phyloP scores from a whole-genome alignment of 257 asterid species.

The Prunella vulgaris region DNA sequence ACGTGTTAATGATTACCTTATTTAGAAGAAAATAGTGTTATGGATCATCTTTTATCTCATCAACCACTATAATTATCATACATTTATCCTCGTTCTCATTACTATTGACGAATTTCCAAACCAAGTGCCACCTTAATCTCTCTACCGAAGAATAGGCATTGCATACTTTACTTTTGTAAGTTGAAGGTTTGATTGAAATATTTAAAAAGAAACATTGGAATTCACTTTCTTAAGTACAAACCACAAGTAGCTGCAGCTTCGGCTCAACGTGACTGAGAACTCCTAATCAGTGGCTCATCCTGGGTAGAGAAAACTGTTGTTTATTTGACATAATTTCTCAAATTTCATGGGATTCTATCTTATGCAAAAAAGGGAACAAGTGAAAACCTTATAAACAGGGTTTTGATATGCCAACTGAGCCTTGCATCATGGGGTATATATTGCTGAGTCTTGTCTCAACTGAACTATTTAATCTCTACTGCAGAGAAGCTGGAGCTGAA shows the following conservation, averaged over 20 bases:
- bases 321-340: background rate
- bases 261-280: background rate
- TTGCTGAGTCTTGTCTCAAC: slow-evolving; percentile 18
- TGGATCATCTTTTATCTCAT: too few species aligned
- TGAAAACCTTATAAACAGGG: background rate
- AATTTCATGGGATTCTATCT: background rate
- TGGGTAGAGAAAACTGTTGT: slow-evolving; percentile 3
- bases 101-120: too few species aligned
- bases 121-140: too few species aligned
- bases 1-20: too few species aligned
- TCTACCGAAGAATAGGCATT: background rate
- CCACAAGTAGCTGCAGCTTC: slow-evolving; percentile 5
- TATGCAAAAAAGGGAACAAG: background rate
- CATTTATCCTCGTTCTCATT: too few species aligned
- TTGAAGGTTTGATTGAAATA: background rate
- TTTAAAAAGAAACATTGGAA: background rate
- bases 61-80: too few species aligned
- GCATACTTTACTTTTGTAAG: background rate
- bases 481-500: slow-evolving; percentile 93
- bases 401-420: background rate
- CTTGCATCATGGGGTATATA: background rate
- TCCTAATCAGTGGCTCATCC: background rate
- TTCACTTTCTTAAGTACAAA: background rate
- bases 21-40: too few species aligned
- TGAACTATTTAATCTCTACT: slow-evolving; percentile 16